Evolutionary conservation across 2,329 filamentous ascomycete species (phyloP).

Genomic region (Magnaporthiopsis poae): DNA sequence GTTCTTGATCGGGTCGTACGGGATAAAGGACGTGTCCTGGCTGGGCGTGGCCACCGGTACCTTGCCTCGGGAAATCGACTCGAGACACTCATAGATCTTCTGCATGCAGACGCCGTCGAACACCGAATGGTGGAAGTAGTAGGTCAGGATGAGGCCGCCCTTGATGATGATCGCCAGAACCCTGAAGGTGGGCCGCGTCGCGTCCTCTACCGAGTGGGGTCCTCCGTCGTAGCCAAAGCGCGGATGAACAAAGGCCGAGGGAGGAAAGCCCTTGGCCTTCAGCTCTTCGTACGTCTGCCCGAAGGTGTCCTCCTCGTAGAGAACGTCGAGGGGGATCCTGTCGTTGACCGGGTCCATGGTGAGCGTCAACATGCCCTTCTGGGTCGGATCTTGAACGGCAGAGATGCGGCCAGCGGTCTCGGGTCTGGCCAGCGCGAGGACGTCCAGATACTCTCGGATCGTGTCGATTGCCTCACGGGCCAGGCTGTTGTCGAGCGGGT

Average conservation of each 20-base stretch:
- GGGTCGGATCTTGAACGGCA: background rate
- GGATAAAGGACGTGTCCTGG: background rate
- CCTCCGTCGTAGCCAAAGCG: background rate
- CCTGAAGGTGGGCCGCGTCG: background rate
- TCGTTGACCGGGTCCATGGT: background rate
- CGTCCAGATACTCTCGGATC: background rate
- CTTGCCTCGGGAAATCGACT: background rate
- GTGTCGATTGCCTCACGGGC: background rate
- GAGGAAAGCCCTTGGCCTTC: background rate
- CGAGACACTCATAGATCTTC: background rate
- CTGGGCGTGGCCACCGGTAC: background rate
- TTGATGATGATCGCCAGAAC: background rate
- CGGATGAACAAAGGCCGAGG: slow-evolving; percentile 1
- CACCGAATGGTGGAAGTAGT: background rate
- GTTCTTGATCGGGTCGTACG: background rate
- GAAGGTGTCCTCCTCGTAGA: background rate
- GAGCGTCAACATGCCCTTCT: background rate
- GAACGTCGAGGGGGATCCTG: slow-evolving; percentile 1
- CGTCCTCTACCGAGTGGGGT: background rate
- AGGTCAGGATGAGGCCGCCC: background rate
- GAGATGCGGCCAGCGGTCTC: background rate
- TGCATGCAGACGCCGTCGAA: background rate
- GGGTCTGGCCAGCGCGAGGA: background rate
- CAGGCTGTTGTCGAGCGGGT: background rate
- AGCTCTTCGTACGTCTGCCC: background rate